Conservation (phyloP, 768 basidiomycete species). For the Termitomyces sp. region DNA sequence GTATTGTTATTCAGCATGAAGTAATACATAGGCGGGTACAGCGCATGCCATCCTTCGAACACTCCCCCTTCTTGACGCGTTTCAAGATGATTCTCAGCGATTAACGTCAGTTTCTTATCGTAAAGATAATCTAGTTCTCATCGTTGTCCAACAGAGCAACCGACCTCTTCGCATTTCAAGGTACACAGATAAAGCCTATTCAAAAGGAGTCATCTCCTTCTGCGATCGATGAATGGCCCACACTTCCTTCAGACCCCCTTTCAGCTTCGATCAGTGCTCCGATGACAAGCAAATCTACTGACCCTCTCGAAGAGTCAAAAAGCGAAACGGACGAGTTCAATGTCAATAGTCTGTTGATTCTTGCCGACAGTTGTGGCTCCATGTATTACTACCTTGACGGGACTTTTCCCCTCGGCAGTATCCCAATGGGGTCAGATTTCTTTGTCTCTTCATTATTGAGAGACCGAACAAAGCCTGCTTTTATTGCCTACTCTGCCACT, state of each 20-base stretch:
- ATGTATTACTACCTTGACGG: slow-evolving; percentile 74
- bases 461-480: slow-evolving; percentile 39
- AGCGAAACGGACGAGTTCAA: slow-evolving; percentile 51
- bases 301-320: slow-evolving; percentile 23
- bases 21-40: slow-evolving; percentile 63
- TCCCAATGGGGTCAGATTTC: slow-evolving; percentile 33
- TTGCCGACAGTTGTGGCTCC: slow-evolving; percentile 54
- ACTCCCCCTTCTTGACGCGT: slow-evolving; percentile 67
- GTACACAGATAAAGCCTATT: slow-evolving; percentile 48
- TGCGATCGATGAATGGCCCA: slow-evolving; percentile 67
- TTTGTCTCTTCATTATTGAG: slow-evolving; percentile 42
- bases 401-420: slow-evolving; percentile 62
- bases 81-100: slow-evolving; percentile 64
- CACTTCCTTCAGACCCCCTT: slow-evolving; percentile 49
- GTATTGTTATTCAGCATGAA: slow-evolving; percentile 3
- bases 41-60: slow-evolving; percentile 66
- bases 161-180: slow-evolving; percentile 80
- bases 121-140: slow-evolving; percentile 13
- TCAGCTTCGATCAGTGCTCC: slow-evolving; percentile 59
- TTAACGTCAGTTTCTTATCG: slow-evolving; percentile 48
- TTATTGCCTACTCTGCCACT: slow-evolving; percentile 45
- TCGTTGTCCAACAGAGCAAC: slow-evolving; percentile 48
- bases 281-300: slow-evolving; percentile 27
- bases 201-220: slow-evolving; percentile 48
- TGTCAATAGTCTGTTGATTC: slow-evolving; percentile 60